phyloP scores from a whole-genome alignment of 305 asterid species.

The Striga hermonthica region DNA sequence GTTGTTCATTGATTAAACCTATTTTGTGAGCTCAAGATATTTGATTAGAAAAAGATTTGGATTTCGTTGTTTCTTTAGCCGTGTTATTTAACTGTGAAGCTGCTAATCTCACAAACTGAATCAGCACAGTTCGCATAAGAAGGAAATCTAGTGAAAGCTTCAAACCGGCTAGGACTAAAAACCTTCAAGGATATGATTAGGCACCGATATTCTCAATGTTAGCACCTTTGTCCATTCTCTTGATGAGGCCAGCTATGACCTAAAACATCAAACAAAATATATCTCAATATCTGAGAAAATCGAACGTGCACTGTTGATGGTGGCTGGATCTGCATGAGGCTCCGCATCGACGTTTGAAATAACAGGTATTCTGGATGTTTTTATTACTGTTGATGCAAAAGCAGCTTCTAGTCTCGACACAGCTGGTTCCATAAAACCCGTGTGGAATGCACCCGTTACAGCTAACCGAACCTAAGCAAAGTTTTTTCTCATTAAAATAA shows the following conservation, averaged over 20 bases:
- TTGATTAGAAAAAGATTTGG: too few species aligned
- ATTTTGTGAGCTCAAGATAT: too few species aligned
- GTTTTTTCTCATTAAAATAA: slow-evolving; percentile 7
- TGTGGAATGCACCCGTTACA: slow-evolving; percentile 97
- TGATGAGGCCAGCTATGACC: slow-evolving; percentile 66
- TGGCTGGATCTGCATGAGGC: slow-evolving; percentile 89
- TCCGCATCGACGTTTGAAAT: slow-evolving; percentile 93
- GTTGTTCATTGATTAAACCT: too few species aligned
- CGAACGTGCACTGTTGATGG: slow-evolving; percentile 39
- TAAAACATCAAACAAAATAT: slow-evolving; percentile 21
- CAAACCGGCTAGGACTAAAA: neutral
- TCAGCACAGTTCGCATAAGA: neutral
- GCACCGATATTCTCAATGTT: slow-evolving; percentile 49
- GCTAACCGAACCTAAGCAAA: slow-evolving; percentile 75
- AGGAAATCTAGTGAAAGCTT: neutral
- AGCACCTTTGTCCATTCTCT: slow-evolving; percentile 61
- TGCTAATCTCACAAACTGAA: slow-evolving; percentile 5
- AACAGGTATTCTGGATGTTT: slow-evolving; percentile 81
- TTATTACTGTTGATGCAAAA: slow-evolving; percentile 73
- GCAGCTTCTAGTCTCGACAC: slow-evolving; percentile 86
- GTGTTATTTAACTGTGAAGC: too few species aligned
- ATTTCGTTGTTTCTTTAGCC: slow-evolving; percentile 1
- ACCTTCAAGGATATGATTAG: slow-evolving; percentile 23
- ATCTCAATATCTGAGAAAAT: slow-evolving; percentile 10
- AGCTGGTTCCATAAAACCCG: slow-evolving; percentile 93